Evolutionary conservation across 2,329 filamentous ascomycete species (phyloP), one percentile per base, ranked within the genome.

Genomic region (Rhexocercosporidium sp.): DNA sequence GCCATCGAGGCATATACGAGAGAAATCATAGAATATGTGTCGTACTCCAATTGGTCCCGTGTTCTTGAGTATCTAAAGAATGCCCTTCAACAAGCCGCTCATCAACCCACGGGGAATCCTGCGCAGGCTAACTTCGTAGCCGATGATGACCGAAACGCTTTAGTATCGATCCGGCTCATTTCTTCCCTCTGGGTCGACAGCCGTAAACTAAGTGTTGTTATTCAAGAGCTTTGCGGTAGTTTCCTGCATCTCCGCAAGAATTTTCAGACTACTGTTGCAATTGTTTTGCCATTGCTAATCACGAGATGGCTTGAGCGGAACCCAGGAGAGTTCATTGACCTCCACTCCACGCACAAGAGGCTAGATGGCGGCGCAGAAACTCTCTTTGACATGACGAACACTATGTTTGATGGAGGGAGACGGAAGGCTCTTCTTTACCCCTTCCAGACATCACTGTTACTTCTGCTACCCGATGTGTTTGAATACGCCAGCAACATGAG

Each of bases 381-480:
- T 0, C 80, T 92, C 27, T 91, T 91, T 74, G 89, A 92, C 72
- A 91, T 91, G 86, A 84, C 87, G 5, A 84, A 88, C 70, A 86
- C 86, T 3, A 83, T 89, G 31, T 82, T 83, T 41, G 88, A 91
- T 74, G 86, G 83, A 64, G 82, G 82, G 44, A 83, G 83, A 69
- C 83, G 85, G 57, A 87, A 84, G 70, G 82, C 82, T 3, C 79
- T 86, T 37, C 79, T 90, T 22, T 89, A 85, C 71, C 88, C 89
- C 18, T 81, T 92, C 61, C 89, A 91, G 75, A 88, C 84, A 1
- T 83, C 85, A 14, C 78, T 92, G 4, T 78, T 91, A 11, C 85
- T 91, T 66, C 81, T 92, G 9, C 79, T 90, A 9, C 89, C 89
- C 3, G 89, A 92, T 71, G 86, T 91, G 6, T 92, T 92, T 70